A percentile compares a stretch with the other conserved stretches of the same genome.
Evolutionary conservation across 2,329 filamentous ascomycete genomes (phyloP).

Genomic region (Helotiales sp.): DNA sequence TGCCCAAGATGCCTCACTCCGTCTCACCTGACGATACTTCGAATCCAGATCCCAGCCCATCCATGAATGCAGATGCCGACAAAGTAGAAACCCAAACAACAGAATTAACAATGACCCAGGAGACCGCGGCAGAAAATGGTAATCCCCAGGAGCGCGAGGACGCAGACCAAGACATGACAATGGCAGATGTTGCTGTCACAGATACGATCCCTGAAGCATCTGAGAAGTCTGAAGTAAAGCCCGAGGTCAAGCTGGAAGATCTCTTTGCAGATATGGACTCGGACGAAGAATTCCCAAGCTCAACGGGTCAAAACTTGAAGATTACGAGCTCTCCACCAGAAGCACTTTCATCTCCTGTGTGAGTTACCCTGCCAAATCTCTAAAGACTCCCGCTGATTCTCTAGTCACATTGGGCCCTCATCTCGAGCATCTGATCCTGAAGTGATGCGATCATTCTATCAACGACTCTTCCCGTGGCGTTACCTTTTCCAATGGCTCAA

Average conservation of each 20-base stretch:
- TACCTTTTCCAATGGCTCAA: conserved; percentile 98
- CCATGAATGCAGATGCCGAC: conserved; percentile 27
- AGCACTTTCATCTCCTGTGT: conserved; percentile 52
- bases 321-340: conserved; percentile 51
- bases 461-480: conserved; percentile 92
- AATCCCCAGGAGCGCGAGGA: conserved; percentile 24
- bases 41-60: conserved; percentile 46
- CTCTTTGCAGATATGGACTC: conserved; percentile 63
- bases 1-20: conserved; percentile 52
- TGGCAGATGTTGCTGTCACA: conserved; percentile 33
- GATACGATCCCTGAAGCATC: conserved; percentile 14
- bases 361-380: conserved; percentile 32
- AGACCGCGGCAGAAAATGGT: conserved; percentile 15
- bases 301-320: conserved; percentile 46
- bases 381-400: conserved; percentile 10
- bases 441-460: conserved; percentile 92
- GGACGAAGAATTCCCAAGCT: conserved; percentile 65
- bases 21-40: conserved; percentile 42
- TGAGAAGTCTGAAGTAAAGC: conserved; percentile 43
- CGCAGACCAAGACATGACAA: conserved; percentile 37
- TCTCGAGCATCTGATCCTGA: conserved; percentile 72
- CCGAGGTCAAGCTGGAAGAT: conserved; percentile 61
- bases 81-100: conserved; percentile 41
- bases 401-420: conserved; percentile 44
- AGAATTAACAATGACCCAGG: conserved; percentile 17